Conservation (phyloP, 1,284 basidiomycete genomes). For the Stereum hirsutum region DNA sequence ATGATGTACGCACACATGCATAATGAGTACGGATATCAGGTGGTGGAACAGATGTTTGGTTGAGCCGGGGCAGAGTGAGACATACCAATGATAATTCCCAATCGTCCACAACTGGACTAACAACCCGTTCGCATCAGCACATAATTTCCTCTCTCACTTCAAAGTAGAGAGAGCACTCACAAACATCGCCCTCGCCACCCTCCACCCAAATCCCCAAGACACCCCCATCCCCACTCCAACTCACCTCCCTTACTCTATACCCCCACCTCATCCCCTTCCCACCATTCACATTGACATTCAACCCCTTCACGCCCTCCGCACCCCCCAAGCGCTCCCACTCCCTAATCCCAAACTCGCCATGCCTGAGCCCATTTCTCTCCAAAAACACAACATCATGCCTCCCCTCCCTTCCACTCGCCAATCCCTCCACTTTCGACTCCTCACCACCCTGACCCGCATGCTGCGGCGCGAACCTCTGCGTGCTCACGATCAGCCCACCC, state of each 20-base stretch:
- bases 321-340: constrained; percentile 28
- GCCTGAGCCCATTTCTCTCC: constrained; percentile 88
- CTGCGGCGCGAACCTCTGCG: constrained; percentile 72
- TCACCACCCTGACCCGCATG: constrained; percentile 64
- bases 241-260: constrained; percentile 67
- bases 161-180: constrained; percentile 34
- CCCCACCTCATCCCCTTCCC: constrained; percentile 32
- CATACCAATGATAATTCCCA: constrained; percentile 91
- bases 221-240: constrained; percentile 88
- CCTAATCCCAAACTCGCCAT: constrained; percentile 83
- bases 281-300: too few species aligned
- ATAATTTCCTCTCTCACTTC: background rate
- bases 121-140: constrained; percentile 1
- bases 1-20: too few species aligned
- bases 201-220: constrained; percentile 84
- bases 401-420: constrained; percentile 27
- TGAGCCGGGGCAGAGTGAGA: too few species aligned
- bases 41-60: background rate
- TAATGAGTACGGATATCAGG: background rate
- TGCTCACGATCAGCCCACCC: constrained; percentile 78
- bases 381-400: constrained; percentile 91
- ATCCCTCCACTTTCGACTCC: background rate
- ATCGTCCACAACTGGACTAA: constrained; percentile 90
- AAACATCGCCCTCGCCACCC: constrained; percentile 54
- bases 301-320: constrained; percentile 15